Percentiles rank a stretch among this genome's conserved stretches.
Evolutionary conservation across 1,139 yeast species (phyloP).

Genomic region (Geotrichum cucujoidarum): DNA sequence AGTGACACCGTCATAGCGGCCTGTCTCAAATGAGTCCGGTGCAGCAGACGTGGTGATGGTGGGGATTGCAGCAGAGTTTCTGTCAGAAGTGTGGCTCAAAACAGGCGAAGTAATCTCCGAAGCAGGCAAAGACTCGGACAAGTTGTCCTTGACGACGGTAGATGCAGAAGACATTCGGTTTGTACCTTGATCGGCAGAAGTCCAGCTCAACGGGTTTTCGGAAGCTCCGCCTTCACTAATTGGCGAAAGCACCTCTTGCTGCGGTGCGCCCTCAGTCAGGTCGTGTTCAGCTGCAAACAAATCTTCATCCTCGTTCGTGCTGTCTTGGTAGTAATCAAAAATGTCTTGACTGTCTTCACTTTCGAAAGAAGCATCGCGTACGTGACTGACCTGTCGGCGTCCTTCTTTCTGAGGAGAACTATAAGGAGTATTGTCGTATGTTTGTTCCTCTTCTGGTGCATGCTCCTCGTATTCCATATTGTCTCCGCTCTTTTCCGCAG

Average conservation of each 20-base stretch:
- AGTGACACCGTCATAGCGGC: not conserved
- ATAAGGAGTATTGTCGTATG: too few species aligned
- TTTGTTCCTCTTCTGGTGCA: too few species aligned
- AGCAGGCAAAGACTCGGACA: too few species aligned
- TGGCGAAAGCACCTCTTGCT: too few species aligned
- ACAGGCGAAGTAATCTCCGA: not conserved
- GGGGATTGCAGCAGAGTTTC: too few species aligned
- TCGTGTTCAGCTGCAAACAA: not conserved
- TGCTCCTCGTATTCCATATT: too few species aligned
- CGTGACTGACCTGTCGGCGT: too few species aligned
- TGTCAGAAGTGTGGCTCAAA: too few species aligned
- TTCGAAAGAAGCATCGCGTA: constrained; percentile 16
- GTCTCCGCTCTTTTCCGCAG: too few species aligned
- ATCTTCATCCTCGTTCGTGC: constrained; percentile 5
- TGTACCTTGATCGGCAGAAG: not conserved
- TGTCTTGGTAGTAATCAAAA: constrained; percentile 15
- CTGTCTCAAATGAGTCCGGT: not conserved
- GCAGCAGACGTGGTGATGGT: too few species aligned
- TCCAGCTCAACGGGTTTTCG: not conserved
- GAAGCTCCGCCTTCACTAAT: too few species aligned
- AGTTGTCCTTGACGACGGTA: not conserved
- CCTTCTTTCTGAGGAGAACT: too few species aligned
- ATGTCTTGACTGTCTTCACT: constrained; percentile 7
- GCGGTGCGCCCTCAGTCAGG: not conserved
- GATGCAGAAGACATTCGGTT: not conserved